Evolutionary conservation across 495 filamentous ascomycete species (phyloP), one percentile per base, ranked within the genome.

Genomic region (Aeminium ludgeri): DNA sequence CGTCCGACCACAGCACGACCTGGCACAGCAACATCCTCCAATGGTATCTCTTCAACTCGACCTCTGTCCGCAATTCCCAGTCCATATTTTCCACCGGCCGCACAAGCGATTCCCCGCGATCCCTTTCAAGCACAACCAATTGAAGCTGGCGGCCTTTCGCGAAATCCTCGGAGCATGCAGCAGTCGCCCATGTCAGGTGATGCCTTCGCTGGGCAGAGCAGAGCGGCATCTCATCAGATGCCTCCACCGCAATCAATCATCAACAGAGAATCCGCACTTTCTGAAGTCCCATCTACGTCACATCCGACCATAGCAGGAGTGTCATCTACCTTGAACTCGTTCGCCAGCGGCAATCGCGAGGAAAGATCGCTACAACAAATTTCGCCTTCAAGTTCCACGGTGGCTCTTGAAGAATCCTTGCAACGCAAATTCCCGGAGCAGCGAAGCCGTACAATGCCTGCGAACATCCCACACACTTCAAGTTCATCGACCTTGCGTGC

Each of bases 1-100:
- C 38, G 44, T 16, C 40, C 47, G 1, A 13, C 25, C 12, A 40
- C 46, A 1, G 41, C 34, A 11, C 1, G 41, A 19, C 37, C 48
- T 12, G 18, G 10, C 8, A 40, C 46, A n/a, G 41, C 36, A 2
- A 13, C 12, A 6, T 12, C 28, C 10, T 25, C 23, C 2, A 25
- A 47, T 10, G 27, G 11, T 1, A 29, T 7, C 12, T 23, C 36
- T n/a, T 38, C 36, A 4, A 8, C 8, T 8, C 41, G 41, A 1
- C 30, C 25, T 10, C 18, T 44, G 20, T 37, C 41, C 11, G 35
- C 35, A 1, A 30, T 16, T 18, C 38, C 41, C 19, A 37, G 34
- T 25, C 23, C 23, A 25, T 8, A 25, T 4, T 25, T 25, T 16
- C 38, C 41, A 11, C 41, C 41, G 3, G 31, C 12, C 11, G 31